Conservation (phyloP, 352 stramenopile genomes). For the Pythium scleroteichum region DNA sequence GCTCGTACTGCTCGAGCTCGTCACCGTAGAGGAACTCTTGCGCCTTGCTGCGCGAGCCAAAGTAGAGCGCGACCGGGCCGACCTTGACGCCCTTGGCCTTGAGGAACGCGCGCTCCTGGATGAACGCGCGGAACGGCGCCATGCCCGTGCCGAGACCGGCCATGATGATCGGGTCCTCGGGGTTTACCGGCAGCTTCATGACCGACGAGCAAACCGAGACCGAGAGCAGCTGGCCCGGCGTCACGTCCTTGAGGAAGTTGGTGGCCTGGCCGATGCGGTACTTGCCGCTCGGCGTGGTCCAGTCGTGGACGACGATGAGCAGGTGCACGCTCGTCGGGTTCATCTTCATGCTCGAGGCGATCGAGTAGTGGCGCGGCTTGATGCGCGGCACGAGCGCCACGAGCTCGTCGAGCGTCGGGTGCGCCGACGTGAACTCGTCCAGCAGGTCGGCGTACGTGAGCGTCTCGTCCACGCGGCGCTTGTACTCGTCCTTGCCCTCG, state of each 20-base stretch:
- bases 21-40: constrained; percentile 97
- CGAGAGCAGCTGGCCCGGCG: constrained; percentile 53
- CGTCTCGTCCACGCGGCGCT: constrained; percentile 76
- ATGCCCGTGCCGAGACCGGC: constrained; percentile 87
- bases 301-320: constrained; percentile 86
- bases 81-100: constrained; percentile 63
- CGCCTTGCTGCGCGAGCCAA: constrained; percentile 92
- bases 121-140: constrained; percentile 90
- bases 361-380: constrained; percentile 90
- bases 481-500: constrained; percentile 85
- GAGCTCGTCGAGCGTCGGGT: constrained; percentile 62
- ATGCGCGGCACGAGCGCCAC: constrained; percentile 77
- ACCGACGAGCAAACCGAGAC: constrained; percentile 75
- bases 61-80: constrained; percentile 90
- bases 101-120: constrained; percentile 84
- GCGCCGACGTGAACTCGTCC: constrained; percentile 70
- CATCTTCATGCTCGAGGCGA: constrained; percentile 89
- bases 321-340: constrained; percentile 83
- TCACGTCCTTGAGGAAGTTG: constrained; percentile 51
- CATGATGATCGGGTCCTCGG: constrained; percentile 80
- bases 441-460: constrained; percentile 78
- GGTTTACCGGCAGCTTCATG: constrained; percentile 76
- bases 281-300: constrained; percentile 73
- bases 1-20: constrained; percentile 83
- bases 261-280: constrained; percentile 70